Base-by-base conservation (phyloP, 768 basidiomycete genomes). In the Mycena belliarum region DNA sequence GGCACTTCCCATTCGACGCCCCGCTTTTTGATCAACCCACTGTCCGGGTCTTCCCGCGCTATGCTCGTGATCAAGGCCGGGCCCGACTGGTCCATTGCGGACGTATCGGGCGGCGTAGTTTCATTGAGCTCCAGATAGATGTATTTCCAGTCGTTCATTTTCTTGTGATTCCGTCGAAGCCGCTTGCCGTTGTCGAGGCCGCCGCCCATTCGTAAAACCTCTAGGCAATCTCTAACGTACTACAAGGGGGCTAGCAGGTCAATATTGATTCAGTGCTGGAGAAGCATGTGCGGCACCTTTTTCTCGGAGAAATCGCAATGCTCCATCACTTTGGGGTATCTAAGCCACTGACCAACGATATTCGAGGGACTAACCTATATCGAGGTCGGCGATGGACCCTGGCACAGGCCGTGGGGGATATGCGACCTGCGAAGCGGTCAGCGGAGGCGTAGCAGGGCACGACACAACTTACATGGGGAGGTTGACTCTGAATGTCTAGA, bases 171-270 rank as follows among this genome's bases (percentile, higher is more conserved):
- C 63, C 94, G 79, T 61, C 93, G 78, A 28, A 93, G 71, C 20
- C 86, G 82, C 41, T 84, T 85, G 15, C 86, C 88, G 49, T 89
- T 88, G 69, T 99, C 95, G 43, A 98, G 80, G 16, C 93, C 90
- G 8, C 82, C 92, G 4, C 95, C 96, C 14, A 95, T 76, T n/a
- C 96, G 85, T 25, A 99, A 82, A 43, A 96, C 87, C 72, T 98
- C 95, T 38, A 99, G 78, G 67, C 97, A 99, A 69, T 98, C 97
- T 38, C 96, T 87, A n/a, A 98, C 96, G 74, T 91, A 95, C 91
- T 97, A 68, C 28, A 24, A 32, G 42, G n/a, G 44, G 24, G 43
- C 60, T 50, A 69, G 57, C 23, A 12, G 18, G 50, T 50, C 52
- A 48, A 46, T 32, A 11, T 45, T 35, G 49, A 32, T 32, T 6